Base-by-base conservation (phyloP, 2,329 filamentous ascomycete species). In the Dothistroma pini region DNA sequence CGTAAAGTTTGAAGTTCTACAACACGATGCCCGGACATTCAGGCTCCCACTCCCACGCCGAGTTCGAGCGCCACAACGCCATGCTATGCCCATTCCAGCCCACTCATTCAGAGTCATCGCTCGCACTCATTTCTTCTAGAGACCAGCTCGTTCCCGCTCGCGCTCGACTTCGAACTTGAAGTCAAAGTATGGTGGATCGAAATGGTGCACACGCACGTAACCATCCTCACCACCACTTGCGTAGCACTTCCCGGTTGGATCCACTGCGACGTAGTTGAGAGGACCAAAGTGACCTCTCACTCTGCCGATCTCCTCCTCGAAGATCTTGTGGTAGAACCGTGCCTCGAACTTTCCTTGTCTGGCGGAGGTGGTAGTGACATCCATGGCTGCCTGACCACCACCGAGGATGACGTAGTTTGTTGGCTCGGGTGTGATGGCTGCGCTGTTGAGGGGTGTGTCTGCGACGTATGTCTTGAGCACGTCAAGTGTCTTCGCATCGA, bases 271-370 rank as follows among this genome's bases (percentile, higher is more conserved):
- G 65, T 95, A 97, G 84, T 99, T 97, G 65, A 97, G 83, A 68
- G 90, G 95, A 75, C 95, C 95, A 79, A 99, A 99, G 79, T 99
- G 95, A 66, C 95, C 95, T 75, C 92, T 86, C 67, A 99, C 95
- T 83, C 95, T 89, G 70, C 95, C 95, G 73, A 97, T 93, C 83
- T 99, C 95, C 79, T 99, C 93, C 80, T 96, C 92, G 77, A 99
- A 97, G 77, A 99, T 89, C 85, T 96, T 97, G 88, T 99, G 95
- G 84, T 97, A 99, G 85, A 99, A 99, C 68, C 95, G 88, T 50
- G 95, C 95, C 80, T 99, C 95, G 83, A 99, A 99, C 81, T 97
- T 97, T 80, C 95, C 95, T 83, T 99, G 95, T 69, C 95, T 87
- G 54, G 92, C 88, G 35, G 89, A 89, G 56, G 95, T 97, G 58